Conservation (phyloP, 768 basidiomycete genomes). For the Phlebiopsis gigantea region DNA sequence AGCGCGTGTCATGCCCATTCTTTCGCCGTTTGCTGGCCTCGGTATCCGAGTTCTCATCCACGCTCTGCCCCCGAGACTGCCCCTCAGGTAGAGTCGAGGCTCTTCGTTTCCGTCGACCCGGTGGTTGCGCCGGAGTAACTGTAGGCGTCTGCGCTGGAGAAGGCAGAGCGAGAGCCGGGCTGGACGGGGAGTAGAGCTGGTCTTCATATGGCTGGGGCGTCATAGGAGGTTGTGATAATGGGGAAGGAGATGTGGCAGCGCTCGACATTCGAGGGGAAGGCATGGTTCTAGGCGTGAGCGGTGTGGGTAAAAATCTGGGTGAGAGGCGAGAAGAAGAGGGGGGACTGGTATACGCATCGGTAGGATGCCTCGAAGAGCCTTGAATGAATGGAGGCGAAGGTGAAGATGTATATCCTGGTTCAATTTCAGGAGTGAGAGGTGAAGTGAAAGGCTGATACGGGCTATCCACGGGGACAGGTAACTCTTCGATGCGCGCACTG, state of each 20-base stretch:
- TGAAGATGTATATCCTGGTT: constrained; percentile 19
- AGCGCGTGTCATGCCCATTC: constrained; percentile 60
- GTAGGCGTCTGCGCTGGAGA: constrained; percentile 2
- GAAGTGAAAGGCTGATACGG: background rate
- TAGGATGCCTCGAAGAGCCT: constrained; percentile 29
- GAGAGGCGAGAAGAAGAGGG: background rate
- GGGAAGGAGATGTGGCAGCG: constrained; percentile 13
- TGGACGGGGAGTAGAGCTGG: background rate
- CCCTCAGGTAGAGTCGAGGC: constrained; percentile 30
- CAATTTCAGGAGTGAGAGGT: constrained; percentile 31
- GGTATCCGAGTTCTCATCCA: constrained; percentile 33
- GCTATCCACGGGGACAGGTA: background rate
- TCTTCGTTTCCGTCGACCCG: constrained; percentile 7
- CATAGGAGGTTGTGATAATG: background rate
- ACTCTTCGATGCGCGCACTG: constrained; percentile 14
- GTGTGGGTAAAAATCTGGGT: background rate
- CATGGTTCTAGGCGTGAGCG: background rate
- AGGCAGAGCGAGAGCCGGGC: background rate
- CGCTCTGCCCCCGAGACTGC: constrained; percentile 27
- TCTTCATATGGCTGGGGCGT: background rate
- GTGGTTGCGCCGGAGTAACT: background rate
- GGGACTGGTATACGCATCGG: background rate
- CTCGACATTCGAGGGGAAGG: background rate
- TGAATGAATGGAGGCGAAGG: constrained; percentile 31
- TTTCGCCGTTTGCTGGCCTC: constrained; percentile 36